Evolutionary conservation across 2,329 filamentous ascomycete genomes (phyloP).

Genomic region (Seiridium unicorne): DNA sequence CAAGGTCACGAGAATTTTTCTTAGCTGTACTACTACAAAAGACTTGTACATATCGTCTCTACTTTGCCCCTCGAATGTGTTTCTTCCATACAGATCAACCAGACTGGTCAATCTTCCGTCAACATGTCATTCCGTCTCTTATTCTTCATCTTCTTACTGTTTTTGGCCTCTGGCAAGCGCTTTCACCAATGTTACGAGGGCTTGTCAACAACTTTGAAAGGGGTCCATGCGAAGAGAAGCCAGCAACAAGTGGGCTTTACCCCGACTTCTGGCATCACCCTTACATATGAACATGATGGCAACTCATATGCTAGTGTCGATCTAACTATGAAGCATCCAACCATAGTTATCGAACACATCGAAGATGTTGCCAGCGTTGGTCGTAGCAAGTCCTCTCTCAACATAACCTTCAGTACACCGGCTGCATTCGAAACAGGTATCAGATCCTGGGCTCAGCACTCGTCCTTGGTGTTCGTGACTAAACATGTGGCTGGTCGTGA

Average conservation of each 20-base stretch:
- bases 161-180: not conserved
- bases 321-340: not conserved
- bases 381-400: not conserved
- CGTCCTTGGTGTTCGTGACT: constrained; percentile 30
- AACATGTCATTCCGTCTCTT: not conserved
- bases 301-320: not conserved
- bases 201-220: too few species aligned
- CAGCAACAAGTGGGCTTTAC: not conserved
- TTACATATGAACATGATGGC: not conserved
- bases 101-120: not conserved
- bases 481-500: constrained; percentile 41
- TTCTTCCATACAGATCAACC: not conserved
- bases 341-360: not conserved
- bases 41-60: not conserved
- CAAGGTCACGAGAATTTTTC: not conserved
- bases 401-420: not conserved
- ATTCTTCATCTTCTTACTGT: not conserved
- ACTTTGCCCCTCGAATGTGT: not conserved
- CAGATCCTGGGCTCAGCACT: not conserved
- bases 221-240: too few species aligned
- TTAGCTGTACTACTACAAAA: not conserved
- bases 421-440: not conserved
- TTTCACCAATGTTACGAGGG: not conserved
- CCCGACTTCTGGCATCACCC: not conserved
- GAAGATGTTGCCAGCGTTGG: not conserved